Conservation (phyloP, 2,329 filamentous ascomycete genomes). For the Rhinocladiella mackenziei region DNA sequence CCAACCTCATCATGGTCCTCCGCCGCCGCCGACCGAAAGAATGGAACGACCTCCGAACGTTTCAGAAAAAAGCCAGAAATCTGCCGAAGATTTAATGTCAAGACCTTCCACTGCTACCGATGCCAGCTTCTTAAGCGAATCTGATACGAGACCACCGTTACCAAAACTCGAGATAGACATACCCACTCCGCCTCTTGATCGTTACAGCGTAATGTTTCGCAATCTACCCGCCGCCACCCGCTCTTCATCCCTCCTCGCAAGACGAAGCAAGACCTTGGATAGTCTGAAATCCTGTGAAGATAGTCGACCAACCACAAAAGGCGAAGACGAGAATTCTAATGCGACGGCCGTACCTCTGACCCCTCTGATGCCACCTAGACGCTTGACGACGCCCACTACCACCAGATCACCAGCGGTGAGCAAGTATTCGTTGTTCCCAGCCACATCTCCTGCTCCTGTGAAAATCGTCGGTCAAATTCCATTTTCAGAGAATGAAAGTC, state of each 20-base stretch:
- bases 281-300: constrained; percentile 20
- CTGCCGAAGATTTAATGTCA: constrained; percentile 16
- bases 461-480: constrained; percentile 11
- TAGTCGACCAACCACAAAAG: constrained; percentile 14
- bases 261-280: constrained; percentile 25
- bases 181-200: constrained; percentile 15
- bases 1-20: constrained; percentile 5
- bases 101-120: constrained; percentile 18
- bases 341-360: constrained; percentile 9
- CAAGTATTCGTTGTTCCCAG: constrained; percentile 29
- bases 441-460: constrained; percentile 17
- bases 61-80: not conserved
- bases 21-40: constrained; percentile 11
- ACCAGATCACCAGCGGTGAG: constrained; percentile 17
- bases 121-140: constrained; percentile 8
- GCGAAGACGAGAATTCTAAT: constrained; percentile 5
- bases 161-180: constrained; percentile 25
- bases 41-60: not conserved
- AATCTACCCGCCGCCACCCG: constrained; percentile 19
- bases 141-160: constrained; percentile 10
- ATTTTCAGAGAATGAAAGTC: not conserved
- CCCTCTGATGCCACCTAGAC: constrained; percentile 18
- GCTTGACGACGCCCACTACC: constrained; percentile 15
- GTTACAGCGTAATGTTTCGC: constrained; percentile 19
- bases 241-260: constrained; percentile 25